A percentile compares a stretch with the other conserved stretches of the same genome.
These are phyloP conservation scores for Mycena galopus DNA, from an alignment of 768 basidiomycete genomes.

Conservation along the genomic window DNA sequence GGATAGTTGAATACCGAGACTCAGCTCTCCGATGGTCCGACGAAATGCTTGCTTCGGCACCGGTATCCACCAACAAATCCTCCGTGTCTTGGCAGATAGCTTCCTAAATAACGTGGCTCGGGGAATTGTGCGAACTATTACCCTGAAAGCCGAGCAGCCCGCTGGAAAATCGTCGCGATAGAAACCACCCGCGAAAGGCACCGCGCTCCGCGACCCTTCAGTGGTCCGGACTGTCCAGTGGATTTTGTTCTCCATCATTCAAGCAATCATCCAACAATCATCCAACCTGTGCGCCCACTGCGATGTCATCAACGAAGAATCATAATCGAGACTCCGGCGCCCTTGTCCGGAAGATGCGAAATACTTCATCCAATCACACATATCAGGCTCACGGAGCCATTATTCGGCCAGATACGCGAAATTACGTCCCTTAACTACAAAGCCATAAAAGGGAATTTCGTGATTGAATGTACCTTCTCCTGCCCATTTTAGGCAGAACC, in stretches of 20 bases:
- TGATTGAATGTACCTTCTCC: neutral
- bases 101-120: neutral
- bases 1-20: no score
- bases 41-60: no score
- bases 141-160: slow-evolving; percentile 4
- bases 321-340: neutral
- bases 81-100: neutral
- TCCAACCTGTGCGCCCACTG: neutral
- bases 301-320: neutral
- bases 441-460: neutral
- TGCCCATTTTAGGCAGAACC: neutral
- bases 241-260: no score
- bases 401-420: neutral
- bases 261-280: no score
- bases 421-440: neutral
- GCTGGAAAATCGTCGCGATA: neutral
- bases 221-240: no score
- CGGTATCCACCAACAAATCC: no score
- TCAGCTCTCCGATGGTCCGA: no score
- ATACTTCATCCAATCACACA: no score
- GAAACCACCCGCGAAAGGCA: neutral
- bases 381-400: no score
- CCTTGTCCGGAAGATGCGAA: neutral
- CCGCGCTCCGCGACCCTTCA: no score
- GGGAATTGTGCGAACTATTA: neutral